Conservation (phyloP, 352 stramenopile genomes). For the Phytophthora parvispora region DNA sequence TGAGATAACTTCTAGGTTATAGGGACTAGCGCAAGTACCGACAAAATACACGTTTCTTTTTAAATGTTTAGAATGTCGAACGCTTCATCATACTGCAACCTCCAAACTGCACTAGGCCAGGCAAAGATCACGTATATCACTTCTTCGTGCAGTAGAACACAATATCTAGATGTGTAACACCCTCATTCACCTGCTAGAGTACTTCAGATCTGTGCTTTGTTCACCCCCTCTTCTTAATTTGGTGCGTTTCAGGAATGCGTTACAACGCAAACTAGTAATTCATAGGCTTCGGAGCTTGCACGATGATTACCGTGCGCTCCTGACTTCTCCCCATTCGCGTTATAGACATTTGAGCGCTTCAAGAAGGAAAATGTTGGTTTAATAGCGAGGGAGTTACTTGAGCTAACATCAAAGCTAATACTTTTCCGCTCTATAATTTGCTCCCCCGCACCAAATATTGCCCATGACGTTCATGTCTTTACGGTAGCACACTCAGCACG, state of each 20-base stretch:
- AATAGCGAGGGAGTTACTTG: neutral
- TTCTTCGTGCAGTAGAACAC: neutral
- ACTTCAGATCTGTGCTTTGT: neutral
- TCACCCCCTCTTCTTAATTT: neutral
- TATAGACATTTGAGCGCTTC: neutral
- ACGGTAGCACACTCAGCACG: neutral
- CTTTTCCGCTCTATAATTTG: neutral
- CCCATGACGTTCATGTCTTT: neutral
- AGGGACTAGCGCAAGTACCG: neutral
- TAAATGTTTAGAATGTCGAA: neutral
- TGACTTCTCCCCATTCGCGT: neutral
- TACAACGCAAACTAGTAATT: neutral
- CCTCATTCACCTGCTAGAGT: neutral
- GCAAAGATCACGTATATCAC: neutral
- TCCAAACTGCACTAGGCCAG: neutral
- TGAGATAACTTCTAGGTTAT: neutral
- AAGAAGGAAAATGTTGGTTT: neutral
- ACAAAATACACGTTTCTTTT: neutral
- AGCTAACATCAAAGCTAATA: neutral
- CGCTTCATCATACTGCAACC: neutral
- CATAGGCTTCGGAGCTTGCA: neutral
- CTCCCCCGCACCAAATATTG: neutral
- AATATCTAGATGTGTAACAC: neutral
- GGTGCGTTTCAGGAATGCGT: neutral
- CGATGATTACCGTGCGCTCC: neutral